A percentile compares a stretch with the other conserved stretches of the same genome.
These are phyloP conservation scores for Hyparrhenia diplandra DNA, from an alignment of 176 grass and related monocot species.

Conservation along the genomic window DNA sequence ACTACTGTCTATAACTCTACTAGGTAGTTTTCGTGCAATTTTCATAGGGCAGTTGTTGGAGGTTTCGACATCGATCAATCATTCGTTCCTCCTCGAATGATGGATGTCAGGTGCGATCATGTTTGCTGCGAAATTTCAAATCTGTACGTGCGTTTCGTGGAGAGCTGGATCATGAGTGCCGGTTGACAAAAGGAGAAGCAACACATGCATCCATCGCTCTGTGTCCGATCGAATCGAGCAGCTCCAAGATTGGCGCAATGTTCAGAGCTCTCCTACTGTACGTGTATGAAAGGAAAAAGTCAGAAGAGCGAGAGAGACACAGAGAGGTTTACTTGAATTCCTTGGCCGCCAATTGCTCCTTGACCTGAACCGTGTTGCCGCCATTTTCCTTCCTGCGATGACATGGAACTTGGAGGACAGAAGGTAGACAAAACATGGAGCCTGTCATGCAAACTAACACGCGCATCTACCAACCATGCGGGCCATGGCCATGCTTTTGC, in stretches of 20 bases:
- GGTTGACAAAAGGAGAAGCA: background rate
- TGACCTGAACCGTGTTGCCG: conserved; percentile 28
- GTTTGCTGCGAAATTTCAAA: background rate
- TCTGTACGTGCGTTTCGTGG: background rate
- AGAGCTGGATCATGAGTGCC: background rate
- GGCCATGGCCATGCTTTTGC: background rate
- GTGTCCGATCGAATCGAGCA: too few species aligned
- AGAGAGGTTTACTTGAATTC: too few species aligned
- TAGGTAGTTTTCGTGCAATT: background rate
- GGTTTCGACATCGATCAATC: background rate
- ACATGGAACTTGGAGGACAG: background rate
- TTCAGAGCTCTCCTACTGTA: background rate
- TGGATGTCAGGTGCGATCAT: background rate
- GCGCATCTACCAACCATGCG: background rate
- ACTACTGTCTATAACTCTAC: background rate
- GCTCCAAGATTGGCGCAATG: background rate
- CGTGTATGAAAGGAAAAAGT: too few species aligned
- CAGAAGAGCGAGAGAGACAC: too few species aligned
- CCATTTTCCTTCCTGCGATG: background rate
- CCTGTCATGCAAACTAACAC: background rate
- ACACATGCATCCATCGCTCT: background rate
- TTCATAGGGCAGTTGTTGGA: background rate
- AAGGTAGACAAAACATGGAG: background rate
- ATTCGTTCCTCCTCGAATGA: background rate
- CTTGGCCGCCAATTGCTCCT: conserved; percentile 34